phyloP scores from a whole-genome alignment of 2,329 filamentous ascomycete genomes.

The Coniochaeta pulveracea region DNA sequence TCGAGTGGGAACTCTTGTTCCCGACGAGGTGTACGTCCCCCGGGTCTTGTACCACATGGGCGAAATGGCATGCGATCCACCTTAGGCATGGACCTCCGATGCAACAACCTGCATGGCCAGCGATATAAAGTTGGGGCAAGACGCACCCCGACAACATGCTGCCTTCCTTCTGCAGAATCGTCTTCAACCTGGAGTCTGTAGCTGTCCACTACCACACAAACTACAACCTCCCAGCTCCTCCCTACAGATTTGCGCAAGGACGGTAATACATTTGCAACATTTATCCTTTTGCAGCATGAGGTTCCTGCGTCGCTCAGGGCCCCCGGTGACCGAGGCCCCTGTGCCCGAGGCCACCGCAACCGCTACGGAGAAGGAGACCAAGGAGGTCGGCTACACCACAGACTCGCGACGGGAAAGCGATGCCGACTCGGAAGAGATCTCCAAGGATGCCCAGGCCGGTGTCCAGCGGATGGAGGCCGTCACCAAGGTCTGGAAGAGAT shows the following conservation, averaged over 20 bases:
- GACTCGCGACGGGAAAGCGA: slow-evolving; percentile 7
- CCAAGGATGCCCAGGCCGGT: slow-evolving; percentile 26
- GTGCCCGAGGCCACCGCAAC: slow-evolving; percentile 17
- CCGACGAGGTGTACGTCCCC: no score
- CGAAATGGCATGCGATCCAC: no score
- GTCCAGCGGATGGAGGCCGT: slow-evolving; percentile 36
- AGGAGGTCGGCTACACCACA: slow-evolving; percentile 6
- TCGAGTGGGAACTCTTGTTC: no score
- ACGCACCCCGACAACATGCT: no score
- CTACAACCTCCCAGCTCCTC: background rate
- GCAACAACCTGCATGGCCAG: no score
- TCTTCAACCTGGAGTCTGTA: no score
- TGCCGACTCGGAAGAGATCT: slow-evolving; percentile 21
- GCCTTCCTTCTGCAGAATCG: no score
- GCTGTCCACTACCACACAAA: no score
- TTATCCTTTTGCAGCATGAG: background rate
- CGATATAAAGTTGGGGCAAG: no score
- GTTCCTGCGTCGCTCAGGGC: slow-evolving; percentile 1
- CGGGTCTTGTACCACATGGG: no score
- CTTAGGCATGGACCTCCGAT: no score
- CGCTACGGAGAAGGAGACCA: slow-evolving; percentile 12
- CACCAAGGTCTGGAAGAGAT: slow-evolving; percentile 29
- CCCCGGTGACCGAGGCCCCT: slow-evolving; percentile 13
- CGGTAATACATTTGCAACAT: background rate
- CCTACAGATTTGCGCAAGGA: background rate